These are phyloP conservation scores for Periglandula ipomoeae DNA, from an alignment of 2,329 filamentous ascomycete genomes.

Conservation along the genomic window DNA sequence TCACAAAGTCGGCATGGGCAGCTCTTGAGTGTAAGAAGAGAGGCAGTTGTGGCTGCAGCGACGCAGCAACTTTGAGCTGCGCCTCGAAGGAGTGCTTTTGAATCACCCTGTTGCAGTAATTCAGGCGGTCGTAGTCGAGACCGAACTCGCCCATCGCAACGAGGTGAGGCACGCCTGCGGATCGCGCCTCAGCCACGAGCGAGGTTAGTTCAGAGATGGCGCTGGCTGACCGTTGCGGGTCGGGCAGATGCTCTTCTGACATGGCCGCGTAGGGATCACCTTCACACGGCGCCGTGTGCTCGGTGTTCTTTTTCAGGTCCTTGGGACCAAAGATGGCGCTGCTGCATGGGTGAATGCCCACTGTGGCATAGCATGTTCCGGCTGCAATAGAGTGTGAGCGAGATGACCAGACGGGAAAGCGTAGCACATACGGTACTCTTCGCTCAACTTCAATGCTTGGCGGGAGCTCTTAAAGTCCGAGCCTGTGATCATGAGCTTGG, in stretches of 20 bases:
- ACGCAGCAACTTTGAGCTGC: conserved; percentile 71
- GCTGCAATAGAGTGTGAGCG: conserved; percentile 38
- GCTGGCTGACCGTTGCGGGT: conserved; percentile 32
- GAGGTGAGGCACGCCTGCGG: conserved; percentile 32
- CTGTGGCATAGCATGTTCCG: conserved; percentile 76
- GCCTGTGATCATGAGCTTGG: conserved; percentile 88
- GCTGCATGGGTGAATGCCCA: conserved; percentile 89
- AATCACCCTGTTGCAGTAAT: conserved; percentile 66
- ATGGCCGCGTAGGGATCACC: conserved; percentile 38
- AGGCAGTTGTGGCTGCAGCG: conserved; percentile 62
- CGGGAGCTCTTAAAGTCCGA: conserved; percentile 73
- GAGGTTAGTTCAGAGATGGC: conserved; percentile 52
- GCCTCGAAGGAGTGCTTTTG: conserved; percentile 79
- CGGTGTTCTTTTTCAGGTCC: conserved; percentile 32
- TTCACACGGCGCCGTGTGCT: conserved; percentile 40
- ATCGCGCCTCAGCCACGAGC: conserved; percentile 52
- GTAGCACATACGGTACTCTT: conserved; percentile 57
- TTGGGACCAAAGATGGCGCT: conserved; percentile 64
- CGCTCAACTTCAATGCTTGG: conserved; percentile 64
- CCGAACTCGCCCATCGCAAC: conserved; percentile 92
- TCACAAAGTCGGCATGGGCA: conserved; percentile 75
- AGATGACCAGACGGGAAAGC: not conserved
- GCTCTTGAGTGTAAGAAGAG: conserved; percentile 90
- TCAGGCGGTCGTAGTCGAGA: conserved; percentile 88
- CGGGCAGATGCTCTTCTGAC: conserved; percentile 38